Percentiles rank a stretch among this genome's conserved stretches.
phyloP scores from a whole-genome alignment of 2,329 filamentous ascomycete genomes.

The Neonectria punicea region DNA sequence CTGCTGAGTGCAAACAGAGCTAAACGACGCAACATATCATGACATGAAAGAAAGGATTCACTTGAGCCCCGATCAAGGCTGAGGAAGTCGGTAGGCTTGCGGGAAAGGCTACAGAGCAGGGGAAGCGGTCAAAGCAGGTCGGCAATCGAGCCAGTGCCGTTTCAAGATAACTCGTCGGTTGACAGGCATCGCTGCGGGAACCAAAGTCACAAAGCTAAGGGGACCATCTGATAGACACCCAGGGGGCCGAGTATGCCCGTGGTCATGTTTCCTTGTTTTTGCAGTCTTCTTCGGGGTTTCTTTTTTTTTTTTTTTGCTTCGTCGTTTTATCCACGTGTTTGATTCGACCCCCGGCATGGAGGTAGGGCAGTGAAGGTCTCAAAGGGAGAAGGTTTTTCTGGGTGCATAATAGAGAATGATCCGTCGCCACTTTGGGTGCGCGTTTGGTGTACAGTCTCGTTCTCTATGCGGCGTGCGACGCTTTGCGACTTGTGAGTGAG shows the following conservation, averaged over 20 bases:
- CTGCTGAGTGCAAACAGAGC: conserved; percentile 96
- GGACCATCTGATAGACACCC: conserved; percentile 44
- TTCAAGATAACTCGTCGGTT: conserved; percentile 44
- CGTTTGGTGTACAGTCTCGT: conserved; percentile 20
- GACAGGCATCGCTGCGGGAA: conserved; percentile 43
- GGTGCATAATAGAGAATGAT: conserved; percentile 46
- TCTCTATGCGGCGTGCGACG: background rate
- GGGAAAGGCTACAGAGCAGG: conserved; percentile 42
- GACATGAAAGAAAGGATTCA: conserved; percentile 41
- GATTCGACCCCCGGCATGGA: conserved; percentile 35
- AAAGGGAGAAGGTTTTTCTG: conserved; percentile 39
- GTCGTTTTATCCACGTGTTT: conserved; percentile 16
- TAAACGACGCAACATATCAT: conserved; percentile 61
- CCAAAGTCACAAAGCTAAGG: conserved; percentile 38
- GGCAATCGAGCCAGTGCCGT: conserved; percentile 41
- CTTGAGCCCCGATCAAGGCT: conserved; percentile 36
- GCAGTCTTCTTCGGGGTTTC: conserved; percentile 31
- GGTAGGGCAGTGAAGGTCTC: conserved; percentile 43
- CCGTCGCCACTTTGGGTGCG: conserved; percentile 37
- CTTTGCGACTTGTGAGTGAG: background rate
- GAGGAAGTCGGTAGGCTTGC: conserved; percentile 13
- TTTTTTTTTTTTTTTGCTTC: conserved; percentile 32
- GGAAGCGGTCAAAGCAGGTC: conserved; percentile 41
- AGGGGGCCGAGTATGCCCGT: conserved; percentile 40
- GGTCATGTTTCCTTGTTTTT: conserved; percentile 40